Base-by-base conservation (phyloP, 1,284 basidiomycete genomes). In the Pterula multifida region DNA sequence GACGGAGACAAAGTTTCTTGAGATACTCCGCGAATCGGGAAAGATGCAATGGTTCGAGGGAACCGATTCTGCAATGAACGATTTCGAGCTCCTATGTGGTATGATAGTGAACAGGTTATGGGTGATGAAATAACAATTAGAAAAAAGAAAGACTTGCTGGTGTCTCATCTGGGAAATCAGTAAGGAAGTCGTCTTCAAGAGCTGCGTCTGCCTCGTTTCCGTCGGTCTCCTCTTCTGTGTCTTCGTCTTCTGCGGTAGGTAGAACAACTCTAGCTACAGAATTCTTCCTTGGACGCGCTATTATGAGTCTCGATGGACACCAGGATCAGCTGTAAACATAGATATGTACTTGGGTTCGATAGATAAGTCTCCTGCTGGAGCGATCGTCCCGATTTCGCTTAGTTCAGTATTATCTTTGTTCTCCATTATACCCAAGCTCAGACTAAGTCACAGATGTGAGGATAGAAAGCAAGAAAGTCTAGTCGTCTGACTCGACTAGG, bases 1-100 rank as follows among this genome's bases (percentile, higher is more conserved):
- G 94, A 23, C 95, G 78, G 22, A 98, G 73, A 65, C 88, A 94
- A 19, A 98, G 72, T 50, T 81, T 78, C 67, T 79, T 81, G 47
- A 94, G 70, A 55, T 81, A 70, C 0, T 61, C 63, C 2, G 78
- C 78, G 61, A 94, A 96, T 13, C 90, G 75, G 1, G 76, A 68
- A 1, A 94, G 71, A 3, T 76, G 75, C 4, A 94, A 70, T 11
- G 72, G 73, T 9, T 72, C 71, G 2, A 91, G 73, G 0, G 77
- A 75, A 45, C 71, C 71, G 47, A 98, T 73, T 19, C 89, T 80
- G 2, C 86, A 73, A 62, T 98, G 93, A 9, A 94, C 77, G 32
- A 98, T 77, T 56, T 97, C 91, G 44, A 98, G 73, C 58, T 95
- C 92, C 90, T 93, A 19, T 25, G 26, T 23, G 26, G 26, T 4